A percentile compares a stretch with the other conserved stretches of the same genome.
These are phyloP conservation scores for Blastosporella zonata DNA, from an alignment of 1,284 basidiomycete species.

Conservation along the genomic window DNA sequence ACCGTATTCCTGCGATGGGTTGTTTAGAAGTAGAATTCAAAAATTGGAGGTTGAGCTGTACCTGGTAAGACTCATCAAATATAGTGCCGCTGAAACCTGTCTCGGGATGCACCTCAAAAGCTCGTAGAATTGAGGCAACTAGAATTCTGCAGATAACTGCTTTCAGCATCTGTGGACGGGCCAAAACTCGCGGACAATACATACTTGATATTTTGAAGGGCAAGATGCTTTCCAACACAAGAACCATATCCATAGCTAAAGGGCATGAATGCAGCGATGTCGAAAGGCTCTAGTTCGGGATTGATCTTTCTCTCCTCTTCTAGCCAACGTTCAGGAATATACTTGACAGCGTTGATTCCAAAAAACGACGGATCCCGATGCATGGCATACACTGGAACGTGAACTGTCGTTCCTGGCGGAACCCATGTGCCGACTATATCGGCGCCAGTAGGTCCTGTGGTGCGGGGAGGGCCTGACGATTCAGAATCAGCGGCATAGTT, in stretches of 20 bases:
- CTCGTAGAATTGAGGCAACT: too few relatives aligned
- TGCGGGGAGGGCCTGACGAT: conserved; percentile 17
- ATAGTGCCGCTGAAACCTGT: too few relatives aligned
- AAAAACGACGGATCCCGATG: conserved; percentile 19
- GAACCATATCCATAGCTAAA: conserved; percentile 21
- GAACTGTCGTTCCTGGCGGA: conserved; percentile 15
- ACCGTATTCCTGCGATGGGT: too few relatives aligned
- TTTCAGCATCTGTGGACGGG: too few relatives aligned
- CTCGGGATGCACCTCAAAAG: too few relatives aligned
- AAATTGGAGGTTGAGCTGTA: too few relatives aligned
- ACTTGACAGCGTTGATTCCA: conserved; percentile 16
- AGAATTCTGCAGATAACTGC: too few relatives aligned
- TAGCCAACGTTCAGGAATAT: conserved; percentile 20
- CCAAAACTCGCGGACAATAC: too few relatives aligned
- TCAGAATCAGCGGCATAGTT: too few relatives aligned
- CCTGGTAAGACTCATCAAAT: too few relatives aligned
- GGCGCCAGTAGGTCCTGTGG: conserved; percentile 9
- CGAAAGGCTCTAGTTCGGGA: conserved; percentile 10
- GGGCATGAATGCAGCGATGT: conserved; percentile 20
- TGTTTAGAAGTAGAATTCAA: too few relatives aligned
- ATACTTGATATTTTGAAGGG: conserved; percentile 25
- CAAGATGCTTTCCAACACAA: conserved; percentile 24
- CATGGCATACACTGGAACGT: conserved; percentile 18
- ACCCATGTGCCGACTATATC: conserved; percentile 14
- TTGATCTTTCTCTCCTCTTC: too few relatives aligned